Base-by-base conservation (phyloP, 345 rosid species). In the Syzygium jambos region DNA sequence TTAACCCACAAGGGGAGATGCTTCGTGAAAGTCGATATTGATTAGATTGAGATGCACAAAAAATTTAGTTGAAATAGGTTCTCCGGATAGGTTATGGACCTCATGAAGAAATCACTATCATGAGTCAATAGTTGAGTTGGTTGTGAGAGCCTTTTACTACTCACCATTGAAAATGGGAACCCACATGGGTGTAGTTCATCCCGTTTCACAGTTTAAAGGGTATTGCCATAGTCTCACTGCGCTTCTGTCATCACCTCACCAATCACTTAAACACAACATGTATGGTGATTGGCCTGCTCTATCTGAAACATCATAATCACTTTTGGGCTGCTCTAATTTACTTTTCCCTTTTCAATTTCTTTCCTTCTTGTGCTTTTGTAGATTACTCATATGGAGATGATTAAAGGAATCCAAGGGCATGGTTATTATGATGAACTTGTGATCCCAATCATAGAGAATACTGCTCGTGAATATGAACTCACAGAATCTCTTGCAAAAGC, bases 331-430 rank as follows among this genome's bases (percentile, higher is more conserved):
- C 80, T 38, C 49, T 73, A 9, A 73, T 19, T 73, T 8, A 43
- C 0, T 38, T 73, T 73, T 73, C 49, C 27, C 80, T 73, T 73
- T 19, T 0, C 49, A 19, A 34, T 38, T 4, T 73, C 14, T 73
- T 73, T 9, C 80, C 49, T 78, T 87, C 68, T 21, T 87, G 27
- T 52, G 11, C 27, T 21, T 89, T 65, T 89, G 57, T 92, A 98
- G 99, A 95, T 96, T 88, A 95, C 99, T 85, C 99, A 96, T 90
- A 95, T 98, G 99, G 99, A 98, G 94, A 95, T 96, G 99, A 95
- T 98, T 86, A 98, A 98, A 92, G 99, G 99, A 89, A 98, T 98
- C 88, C 91, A 96, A 90, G 99, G 98, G 88, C 99, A 98, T 86
- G 98, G 98, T 82, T 98, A 96, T 87, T 95, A 94, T 89, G 99